These are phyloP conservation scores for Ceratocystis papillata DNA, from an alignment of 2,329 filamentous ascomycete species.

Conservation along the genomic window DNA sequence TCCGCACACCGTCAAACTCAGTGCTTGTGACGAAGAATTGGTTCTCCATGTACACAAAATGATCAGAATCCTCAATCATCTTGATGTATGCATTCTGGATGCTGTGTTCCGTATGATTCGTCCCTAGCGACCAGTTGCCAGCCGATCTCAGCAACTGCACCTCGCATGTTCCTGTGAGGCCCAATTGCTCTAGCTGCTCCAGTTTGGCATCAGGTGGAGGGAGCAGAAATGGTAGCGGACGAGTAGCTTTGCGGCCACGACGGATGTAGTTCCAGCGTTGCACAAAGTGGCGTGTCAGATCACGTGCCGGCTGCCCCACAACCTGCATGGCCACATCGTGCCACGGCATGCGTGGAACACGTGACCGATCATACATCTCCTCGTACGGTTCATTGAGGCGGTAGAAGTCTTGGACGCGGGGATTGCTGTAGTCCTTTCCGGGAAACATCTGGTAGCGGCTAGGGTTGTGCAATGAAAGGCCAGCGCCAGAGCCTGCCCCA, in stretches of 20 bases:
- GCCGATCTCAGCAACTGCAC: conserved; percentile 91
- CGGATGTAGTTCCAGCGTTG: conserved; percentile 97
- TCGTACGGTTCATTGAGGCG: conserved; percentile 87
- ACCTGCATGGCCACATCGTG: conserved; percentile 98
- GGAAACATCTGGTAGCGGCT: conserved; percentile 95
- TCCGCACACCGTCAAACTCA: conserved; percentile 74
- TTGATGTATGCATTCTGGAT: conserved; percentile 94
- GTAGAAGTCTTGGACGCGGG: conserved; percentile 90
- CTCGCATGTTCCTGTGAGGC: conserved; percentile 87
- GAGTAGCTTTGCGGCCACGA: conserved; percentile 80
- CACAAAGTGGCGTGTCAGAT: conserved; percentile 90
- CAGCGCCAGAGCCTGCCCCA: conserved; percentile 33
- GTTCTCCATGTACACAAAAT: conserved; percentile 98
- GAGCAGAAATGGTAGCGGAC: conserved; percentile 84
- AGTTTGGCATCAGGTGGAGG: conserved; percentile 85
- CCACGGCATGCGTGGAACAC: conserved; percentile 92
- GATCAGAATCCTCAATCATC: conserved; percentile 87
- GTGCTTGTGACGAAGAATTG: conserved; percentile 96
- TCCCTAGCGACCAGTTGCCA: conserved; percentile 82
- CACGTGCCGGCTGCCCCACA: conserved; percentile 86
- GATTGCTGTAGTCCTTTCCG: conserved; percentile 97
- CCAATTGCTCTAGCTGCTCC: conserved; percentile 75
- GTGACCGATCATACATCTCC: conserved; percentile 93
- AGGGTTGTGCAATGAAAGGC: conserved; percentile 58
- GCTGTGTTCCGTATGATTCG: conserved; percentile 78